A percentile compares a stretch with the other conserved stretches of the same genome.
These are phyloP conservation scores for Balansia obtecta DNA, from an alignment of 2,329 filamentous ascomycete genomes.

Conservation along the genomic window DNA sequence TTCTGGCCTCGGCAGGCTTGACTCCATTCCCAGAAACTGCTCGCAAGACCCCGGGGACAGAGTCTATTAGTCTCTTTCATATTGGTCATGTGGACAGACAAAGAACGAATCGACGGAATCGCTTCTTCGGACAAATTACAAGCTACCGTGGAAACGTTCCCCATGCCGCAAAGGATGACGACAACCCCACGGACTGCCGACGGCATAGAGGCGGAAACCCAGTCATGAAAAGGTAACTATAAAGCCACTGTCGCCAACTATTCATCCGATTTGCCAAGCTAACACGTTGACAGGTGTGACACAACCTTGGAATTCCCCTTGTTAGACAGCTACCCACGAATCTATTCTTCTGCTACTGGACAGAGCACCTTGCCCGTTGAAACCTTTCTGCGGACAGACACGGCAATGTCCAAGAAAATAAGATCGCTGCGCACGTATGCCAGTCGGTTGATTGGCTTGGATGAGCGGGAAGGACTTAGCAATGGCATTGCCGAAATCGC, in stretches of 20 bases:
- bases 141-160: constrained; percentile 11
- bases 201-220: constrained; percentile 16
- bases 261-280: background rate
- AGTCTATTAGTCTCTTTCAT: constrained; percentile 21
- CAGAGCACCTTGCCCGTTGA: constrained; percentile 27
- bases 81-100: constrained; percentile 9
- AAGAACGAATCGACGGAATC: constrained; percentile 8
- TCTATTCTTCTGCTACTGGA: constrained; percentile 42
- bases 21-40: constrained; percentile 32
- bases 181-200: constrained; percentile 3
- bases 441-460: constrained; percentile 49
- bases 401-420: constrained; percentile 56
- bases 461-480: constrained; percentile 73
- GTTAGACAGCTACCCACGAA: constrained; percentile 70
- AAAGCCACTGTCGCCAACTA: background rate
- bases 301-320: constrained; percentile 36
- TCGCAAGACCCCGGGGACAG: constrained; percentile 16
- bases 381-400: constrained; percentile 60
- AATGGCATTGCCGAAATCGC: constrained; percentile 73
- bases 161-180: constrained; percentile 3
- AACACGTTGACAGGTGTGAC: constrained; percentile 3
- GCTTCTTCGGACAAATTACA: constrained; percentile 18
- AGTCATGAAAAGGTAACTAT: constrained; percentile 16
- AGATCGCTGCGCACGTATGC: constrained; percentile 53
- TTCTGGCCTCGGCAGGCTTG: constrained; percentile 63